Percentiles rank a stretch among this genome's conserved stretches.
Evolutionary conservation across 163 green algal species (phyloP).

Genomic region (Scenedesmus sp.): DNA sequence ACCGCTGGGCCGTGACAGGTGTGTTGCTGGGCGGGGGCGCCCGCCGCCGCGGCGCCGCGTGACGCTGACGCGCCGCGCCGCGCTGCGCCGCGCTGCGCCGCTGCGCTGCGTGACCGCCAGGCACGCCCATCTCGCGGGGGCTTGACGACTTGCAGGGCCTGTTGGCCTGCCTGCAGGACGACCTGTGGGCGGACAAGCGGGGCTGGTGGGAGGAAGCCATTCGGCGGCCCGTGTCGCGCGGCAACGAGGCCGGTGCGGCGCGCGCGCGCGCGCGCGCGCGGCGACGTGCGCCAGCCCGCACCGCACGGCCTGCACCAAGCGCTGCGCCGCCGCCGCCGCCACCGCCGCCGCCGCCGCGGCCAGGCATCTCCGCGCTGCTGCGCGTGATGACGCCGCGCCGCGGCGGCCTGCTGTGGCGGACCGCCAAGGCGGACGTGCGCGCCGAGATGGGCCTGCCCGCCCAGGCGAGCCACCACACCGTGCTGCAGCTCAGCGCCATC

Average conservation of each 20-base stretch:
- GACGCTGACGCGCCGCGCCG: too few species aligned
- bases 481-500: slow-evolving; percentile 72
- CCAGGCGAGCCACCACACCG: slow-evolving; percentile 61
- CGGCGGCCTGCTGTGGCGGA: slow-evolving; percentile 85
- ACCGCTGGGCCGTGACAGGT: slow-evolving; percentile 70
- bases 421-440: slow-evolving; percentile 73
- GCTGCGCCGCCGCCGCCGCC: not conserved
- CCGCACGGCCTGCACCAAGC: too few species aligned
- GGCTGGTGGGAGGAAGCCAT: slow-evolving; percentile 6
- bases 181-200: slow-evolving; percentile 21
- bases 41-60: too few species aligned
- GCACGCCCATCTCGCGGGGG: slow-evolving; percentile 78
- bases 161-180: slow-evolving; percentile 75
- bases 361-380: slow-evolving; percentile 55
- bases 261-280: too few species aligned
- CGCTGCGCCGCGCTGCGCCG: too few species aligned
- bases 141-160: slow-evolving; percentile 87
- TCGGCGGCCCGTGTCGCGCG: not conserved
- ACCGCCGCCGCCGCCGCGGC: not conserved
- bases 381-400: slow-evolving; percentile 59
- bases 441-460: slow-evolving; percentile 78
- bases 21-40: too few species aligned
- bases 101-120: too few species aligned
- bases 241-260: not conserved
- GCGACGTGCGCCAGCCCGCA: not conserved